Evolutionary conservation across 176 grass and related monocot genomes (phyloP), one percentile per base, ranked within the genome.

Genomic region (Hordeum vulgare): DNA sequence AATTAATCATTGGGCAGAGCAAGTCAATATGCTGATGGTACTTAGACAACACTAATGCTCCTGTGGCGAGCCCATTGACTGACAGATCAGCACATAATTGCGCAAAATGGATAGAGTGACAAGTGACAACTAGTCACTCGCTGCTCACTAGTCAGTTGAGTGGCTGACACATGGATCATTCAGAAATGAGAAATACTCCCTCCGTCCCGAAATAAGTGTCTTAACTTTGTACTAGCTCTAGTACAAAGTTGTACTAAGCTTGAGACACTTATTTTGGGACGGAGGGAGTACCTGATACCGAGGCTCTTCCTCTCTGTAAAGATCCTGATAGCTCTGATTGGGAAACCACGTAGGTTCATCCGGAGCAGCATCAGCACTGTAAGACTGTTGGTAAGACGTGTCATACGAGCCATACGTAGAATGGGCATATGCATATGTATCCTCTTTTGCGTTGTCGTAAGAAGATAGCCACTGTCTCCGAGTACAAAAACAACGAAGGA

Each of bases 221-320:
- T n/a, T n/a, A n/a, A n/a, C n/a, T n/a, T n/a, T n/a, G n/a, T n/a
- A n/a, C n/a, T n/a, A n/a, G n/a, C n/a, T n/a, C n/a, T n/a, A n/a
- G n/a, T n/a, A n/a, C n/a, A n/a, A n/a, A n/a, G n/a, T n/a, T n/a
- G n/a, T n/a, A n/a, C n/a, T n/a, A n/a, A n/a, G n/a, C n/a, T n/a
- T n/a, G n/a, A n/a, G n/a, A n/a, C n/a, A n/a, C n/a, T n/a, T n/a
- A n/a, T n/a, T n/a, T n/a, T n/a, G n/a, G n/a, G n/a, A n/a, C n/a
- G n/a, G n/a, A n/a, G n/a, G n/a, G n/a, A n/a, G n/a, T n/a, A 98
- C 96, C 85, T 83, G 78, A 83, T 86, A 57, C 71, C 74, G 89
- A 60, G 71, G 69, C 11, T 81, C 74, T 71, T 86, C 75, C 70
- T 89, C 81, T 75, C 34, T 77, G 79, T 86, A 82, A 64, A 67